Conservation (phyloP, 2,329 filamentous ascomycete species). For the Allantophomopsis cytisporea region DNA sequence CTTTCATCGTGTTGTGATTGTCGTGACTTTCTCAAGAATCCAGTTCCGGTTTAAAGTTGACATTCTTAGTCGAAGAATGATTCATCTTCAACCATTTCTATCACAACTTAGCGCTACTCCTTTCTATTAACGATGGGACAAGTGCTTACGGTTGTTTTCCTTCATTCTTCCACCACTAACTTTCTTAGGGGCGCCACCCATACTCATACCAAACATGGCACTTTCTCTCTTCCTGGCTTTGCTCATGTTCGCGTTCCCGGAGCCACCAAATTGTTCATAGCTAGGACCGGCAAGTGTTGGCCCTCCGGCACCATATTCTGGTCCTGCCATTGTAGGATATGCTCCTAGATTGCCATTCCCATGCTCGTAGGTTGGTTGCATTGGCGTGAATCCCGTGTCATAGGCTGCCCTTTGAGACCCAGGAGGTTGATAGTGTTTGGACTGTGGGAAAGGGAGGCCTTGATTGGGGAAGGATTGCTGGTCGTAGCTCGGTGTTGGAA, state of each 20-base stretch:
- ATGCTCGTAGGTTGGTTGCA: slow-evolving; percentile 32
- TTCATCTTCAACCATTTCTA: slow-evolving; percentile 13
- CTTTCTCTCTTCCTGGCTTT: slow-evolving; percentile 44
- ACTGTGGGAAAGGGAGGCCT: slow-evolving; percentile 19
- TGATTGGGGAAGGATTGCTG: slow-evolving; percentile 32
- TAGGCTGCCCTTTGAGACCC: slow-evolving; percentile 16
- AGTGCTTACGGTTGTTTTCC: slow-evolving; percentile 14
- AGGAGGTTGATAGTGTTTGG: slow-evolving; percentile 12
- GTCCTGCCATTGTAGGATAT: slow-evolving; percentile 14
- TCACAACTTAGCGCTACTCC: slow-evolving; percentile 1
- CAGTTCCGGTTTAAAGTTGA: background rate
- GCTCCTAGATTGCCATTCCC: slow-evolving; percentile 3
- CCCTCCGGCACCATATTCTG: slow-evolving; percentile 14
- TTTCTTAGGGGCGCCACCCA: slow-evolving; percentile 24
- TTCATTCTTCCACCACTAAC: slow-evolving; percentile 13
- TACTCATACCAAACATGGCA: slow-evolving; percentile 36
- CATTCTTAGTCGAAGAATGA: slow-evolving; percentile 17
- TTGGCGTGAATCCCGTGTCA: slow-evolving; percentile 35
- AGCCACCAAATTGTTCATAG: slow-evolving; percentile 26
- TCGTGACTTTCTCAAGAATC: background rate
- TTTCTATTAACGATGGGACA: background rate
- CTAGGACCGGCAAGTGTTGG: slow-evolving; percentile 13
- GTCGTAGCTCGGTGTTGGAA: slow-evolving; percentile 50
- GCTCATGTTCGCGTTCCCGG: slow-evolving; percentile 17
- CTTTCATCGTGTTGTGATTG: background rate